Base-by-base conservation (phyloP, 495 filamentous ascomycete genomes). In the Neurospora cerealis region DNA sequence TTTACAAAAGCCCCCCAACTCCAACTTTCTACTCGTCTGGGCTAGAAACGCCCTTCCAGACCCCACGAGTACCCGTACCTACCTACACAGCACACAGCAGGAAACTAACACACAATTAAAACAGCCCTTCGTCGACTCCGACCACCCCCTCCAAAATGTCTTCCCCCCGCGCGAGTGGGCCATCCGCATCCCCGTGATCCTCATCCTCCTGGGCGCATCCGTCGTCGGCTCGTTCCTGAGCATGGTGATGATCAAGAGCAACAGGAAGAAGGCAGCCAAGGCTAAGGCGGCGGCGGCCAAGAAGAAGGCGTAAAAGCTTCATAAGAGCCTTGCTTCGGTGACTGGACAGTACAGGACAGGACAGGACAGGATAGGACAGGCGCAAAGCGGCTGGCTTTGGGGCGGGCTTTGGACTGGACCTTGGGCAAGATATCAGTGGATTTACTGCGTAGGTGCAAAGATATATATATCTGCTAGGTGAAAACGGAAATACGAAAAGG, bases 161-260 rank as follows among this genome's bases (percentile, higher is more conserved):
- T 99, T 99, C 86, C 96, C 94, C 44, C 94, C 96, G 5, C 94
- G 96, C 79, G 95, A 97, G 75, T 99, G 96, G 96, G 96, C 96
- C 70, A 97, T 99, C 80, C 95, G 96, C 80, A 95, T 99, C 79
- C 96, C 96, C 73, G 94, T 99, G 77, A 97, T 98, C 80, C 90
- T 98, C 70, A 91, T 97, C 71, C 90, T 99, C 21, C 87, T 98
- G 74, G 96, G 93, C 60, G 94, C 89, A 36, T 94, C 96, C 46
- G 94, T 99, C 77, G 95, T 99, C 42, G 96, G 96, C 46, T 96
- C 93, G 71, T 98, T 99, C 85, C 87, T 99, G 78, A 91, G 92
- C 77, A 91, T 98, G 78, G 95, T 98, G 77, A 99, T 99, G 96
- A 98, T 99, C 84, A 90, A 94, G 81, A 97, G 94, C 87, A 98